A percentile compares a stretch with the other conserved stretches of the same genome.
Evolutionary conservation across 176 grass and related monocot species (phyloP).

Genomic region (Echinochloa phyllopogon): DNA sequence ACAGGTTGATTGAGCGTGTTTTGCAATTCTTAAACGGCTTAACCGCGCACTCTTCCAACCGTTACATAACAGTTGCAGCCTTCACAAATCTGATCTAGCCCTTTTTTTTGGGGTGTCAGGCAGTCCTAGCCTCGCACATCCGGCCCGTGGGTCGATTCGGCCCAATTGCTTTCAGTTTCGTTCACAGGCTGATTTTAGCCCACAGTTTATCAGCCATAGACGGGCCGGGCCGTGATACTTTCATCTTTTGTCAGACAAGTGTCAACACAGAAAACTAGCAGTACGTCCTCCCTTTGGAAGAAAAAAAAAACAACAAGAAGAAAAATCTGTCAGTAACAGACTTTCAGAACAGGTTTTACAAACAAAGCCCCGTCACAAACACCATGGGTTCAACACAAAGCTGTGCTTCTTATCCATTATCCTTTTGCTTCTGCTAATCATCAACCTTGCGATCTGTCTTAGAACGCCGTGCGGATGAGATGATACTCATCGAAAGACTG

Average conservation of each 20-base stretch:
- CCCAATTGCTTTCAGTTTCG: neutral
- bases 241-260: neutral
- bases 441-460: neutral
- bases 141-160: neutral
- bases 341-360: neutral
- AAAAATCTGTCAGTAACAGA: neutral
- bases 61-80: no score
- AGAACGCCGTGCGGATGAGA: neutral
- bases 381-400: neutral
- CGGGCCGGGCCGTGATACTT: neutral
- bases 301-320: neutral
- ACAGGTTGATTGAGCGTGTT: no score
- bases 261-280: neutral
- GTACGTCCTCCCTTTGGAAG: no score
- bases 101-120: no score
- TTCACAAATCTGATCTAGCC: no score
- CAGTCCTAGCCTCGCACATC: no score
- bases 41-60: no score
- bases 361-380: neutral
- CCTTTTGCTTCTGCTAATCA: neutral
- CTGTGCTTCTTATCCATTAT: neutral
- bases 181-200: no score
- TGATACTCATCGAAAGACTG: neutral
- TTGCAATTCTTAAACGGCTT: no score
- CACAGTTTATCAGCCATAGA: no score